These are phyloP conservation scores for Pleurostoma richardsiae DNA, from an alignment of 2,329 filamentous ascomycete genomes.

Conservation along the genomic window DNA sequence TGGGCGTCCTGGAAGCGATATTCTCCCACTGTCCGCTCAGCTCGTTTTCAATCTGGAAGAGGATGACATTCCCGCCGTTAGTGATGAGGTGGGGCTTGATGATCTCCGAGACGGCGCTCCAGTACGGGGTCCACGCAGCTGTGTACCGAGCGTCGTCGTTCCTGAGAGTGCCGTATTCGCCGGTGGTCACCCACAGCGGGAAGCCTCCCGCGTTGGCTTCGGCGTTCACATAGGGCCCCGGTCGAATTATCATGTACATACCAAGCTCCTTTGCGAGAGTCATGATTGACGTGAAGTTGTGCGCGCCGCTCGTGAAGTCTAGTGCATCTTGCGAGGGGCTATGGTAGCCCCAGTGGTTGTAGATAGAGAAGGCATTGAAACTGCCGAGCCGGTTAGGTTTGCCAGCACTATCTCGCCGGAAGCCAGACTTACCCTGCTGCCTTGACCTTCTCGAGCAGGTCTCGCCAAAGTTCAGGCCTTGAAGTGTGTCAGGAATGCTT, in stretches of 20 bases:
- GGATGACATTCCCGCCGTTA: conserved; percentile 49
- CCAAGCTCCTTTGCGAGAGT: conserved; percentile 48
- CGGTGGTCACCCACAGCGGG: conserved; percentile 58
- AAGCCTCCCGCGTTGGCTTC: conserved; percentile 59
- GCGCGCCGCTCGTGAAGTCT: conserved; percentile 47
- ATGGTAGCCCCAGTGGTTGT: conserved; percentile 36
- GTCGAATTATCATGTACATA: conserved; percentile 49
- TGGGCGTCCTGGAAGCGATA: conserved; percentile 35
- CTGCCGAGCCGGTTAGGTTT: conserved; percentile 9
- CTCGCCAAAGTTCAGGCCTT: conserved; percentile 31
- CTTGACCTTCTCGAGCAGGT: conserved; percentile 35
- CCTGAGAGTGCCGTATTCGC: conserved; percentile 47
- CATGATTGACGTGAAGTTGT: conserved; percentile 46
- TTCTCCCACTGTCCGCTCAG: conserved; percentile 36
- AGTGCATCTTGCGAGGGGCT: conserved; percentile 22
- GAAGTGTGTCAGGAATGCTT: background rate
- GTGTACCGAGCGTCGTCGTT: conserved; percentile 48
- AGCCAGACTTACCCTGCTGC: conserved; percentile 25
- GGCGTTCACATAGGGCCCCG: conserved; percentile 60
- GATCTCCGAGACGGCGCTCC: conserved; percentile 42
- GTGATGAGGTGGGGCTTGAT: conserved; percentile 49
- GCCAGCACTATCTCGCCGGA: too few relatives aligned
- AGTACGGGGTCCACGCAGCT: conserved; percentile 49
- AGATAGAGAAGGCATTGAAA: conserved; percentile 37
- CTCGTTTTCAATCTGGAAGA: conserved; percentile 56